Percentiles rank a stretch among this genome's conserved stretches.
phyloP scores from a whole-genome alignment of 768 basidiomycete species.

The Tylopilus sp. region DNA sequence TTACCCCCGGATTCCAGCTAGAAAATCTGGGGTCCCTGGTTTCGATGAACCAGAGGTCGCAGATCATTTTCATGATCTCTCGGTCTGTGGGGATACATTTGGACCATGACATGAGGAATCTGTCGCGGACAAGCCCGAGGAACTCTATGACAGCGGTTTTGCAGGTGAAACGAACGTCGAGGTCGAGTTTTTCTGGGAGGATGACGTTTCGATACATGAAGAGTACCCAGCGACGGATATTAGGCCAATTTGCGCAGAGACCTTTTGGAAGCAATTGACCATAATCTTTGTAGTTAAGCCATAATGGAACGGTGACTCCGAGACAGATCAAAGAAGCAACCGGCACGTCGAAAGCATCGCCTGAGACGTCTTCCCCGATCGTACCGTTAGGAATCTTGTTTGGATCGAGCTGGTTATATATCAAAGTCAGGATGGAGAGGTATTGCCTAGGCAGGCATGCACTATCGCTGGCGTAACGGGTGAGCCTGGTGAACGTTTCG shows the following conservation, averaged over 20 bases:
- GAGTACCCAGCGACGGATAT: constrained; percentile 28
- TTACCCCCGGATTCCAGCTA: constrained; percentile 12
- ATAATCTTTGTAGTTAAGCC: constrained; percentile 19
- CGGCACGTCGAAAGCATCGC: constrained; percentile 10
- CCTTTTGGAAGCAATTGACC: constrained; percentile 10
- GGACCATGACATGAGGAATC: constrained; percentile 27
- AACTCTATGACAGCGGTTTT: constrained; percentile 27
- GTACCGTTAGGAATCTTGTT: constrained; percentile 17
- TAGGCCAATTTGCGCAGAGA: constrained; percentile 19
- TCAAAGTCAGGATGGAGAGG: constrained; percentile 16
- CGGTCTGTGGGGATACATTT: constrained; percentile 20
- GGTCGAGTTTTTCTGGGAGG: constrained; percentile 1
- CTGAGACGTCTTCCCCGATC: constrained; percentile 1
- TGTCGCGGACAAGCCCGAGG: constrained; percentile 25
- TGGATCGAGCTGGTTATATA: constrained; percentile 21
- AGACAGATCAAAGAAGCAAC: constrained; percentile 18
- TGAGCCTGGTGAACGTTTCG: constrained; percentile 14
- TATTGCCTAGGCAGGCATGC: constrained; percentile 22
- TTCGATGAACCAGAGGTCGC: constrained; percentile 30
- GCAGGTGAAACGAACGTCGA: constrained; percentile 15
- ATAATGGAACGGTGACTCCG: constrained; percentile 23
- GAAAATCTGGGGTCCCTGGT: constrained; percentile 20
- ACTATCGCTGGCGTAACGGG: constrained; percentile 7
- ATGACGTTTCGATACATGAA: constrained; percentile 20
- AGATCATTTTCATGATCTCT: constrained; percentile 27